Conservation (phyloP, 2,329 filamentous ascomycete species). For the Nigrograna mackinnonii region DNA sequence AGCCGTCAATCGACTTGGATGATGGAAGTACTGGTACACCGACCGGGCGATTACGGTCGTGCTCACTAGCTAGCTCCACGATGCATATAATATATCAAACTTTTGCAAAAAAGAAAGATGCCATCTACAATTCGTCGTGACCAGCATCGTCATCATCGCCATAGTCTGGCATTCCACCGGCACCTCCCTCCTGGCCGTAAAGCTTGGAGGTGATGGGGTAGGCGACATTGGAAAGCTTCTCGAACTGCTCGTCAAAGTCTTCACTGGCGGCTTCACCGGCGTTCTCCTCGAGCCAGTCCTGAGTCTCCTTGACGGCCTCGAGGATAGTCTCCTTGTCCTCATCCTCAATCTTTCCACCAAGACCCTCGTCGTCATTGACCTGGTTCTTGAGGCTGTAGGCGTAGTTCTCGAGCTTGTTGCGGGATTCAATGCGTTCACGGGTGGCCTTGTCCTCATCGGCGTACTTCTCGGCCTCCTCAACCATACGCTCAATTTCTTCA, state of each 20-base stretch:
- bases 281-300: conserved; percentile 97
- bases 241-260: conserved; percentile 99
- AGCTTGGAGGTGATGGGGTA: conserved; percentile 99
- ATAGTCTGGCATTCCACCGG: conserved; percentile 40
- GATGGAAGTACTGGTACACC: too few relatives aligned
- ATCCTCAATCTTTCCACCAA: conserved; percentile 97
- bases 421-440: conserved; percentile 93
- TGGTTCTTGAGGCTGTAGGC: conserved; percentile 99
- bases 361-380: conserved; percentile 93
- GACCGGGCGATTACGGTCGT: too few relatives aligned
- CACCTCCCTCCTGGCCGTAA: conserved; percentile 67
- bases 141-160: conserved; percentile 68
- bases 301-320: conserved; percentile 94
- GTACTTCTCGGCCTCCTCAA: conserved; percentile 96
- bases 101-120: conserved; percentile 9
- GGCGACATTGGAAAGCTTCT: conserved; percentile 95
- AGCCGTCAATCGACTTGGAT: too few relatives aligned
- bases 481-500: conserved; percentile 99
- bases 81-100: conserved; percentile 12
- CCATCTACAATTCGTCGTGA: conserved; percentile 54
- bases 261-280: conserved; percentile 80
- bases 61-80: background rate
- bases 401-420: conserved; percentile 98
- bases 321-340: conserved; percentile 97
- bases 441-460: conserved; percentile 99